phyloP scores from a whole-genome alignment of 495 filamentous ascomycete genomes.

The Aspergillus cavernicola region DNA sequence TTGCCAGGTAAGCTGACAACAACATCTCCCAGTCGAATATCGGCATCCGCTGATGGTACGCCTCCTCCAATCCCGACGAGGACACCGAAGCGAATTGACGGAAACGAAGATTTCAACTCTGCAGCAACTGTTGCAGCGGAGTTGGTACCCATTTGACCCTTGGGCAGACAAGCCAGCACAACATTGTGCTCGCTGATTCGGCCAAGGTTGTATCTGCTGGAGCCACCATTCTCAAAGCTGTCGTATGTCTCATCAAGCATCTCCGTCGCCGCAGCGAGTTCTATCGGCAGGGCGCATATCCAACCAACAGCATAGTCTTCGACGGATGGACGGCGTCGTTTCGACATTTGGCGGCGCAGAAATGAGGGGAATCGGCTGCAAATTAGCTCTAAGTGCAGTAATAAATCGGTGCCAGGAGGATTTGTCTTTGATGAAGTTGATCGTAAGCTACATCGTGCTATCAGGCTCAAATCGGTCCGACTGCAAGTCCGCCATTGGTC shows the following conservation, averaged over 20 bases:
- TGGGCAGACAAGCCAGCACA: slow-evolving; percentile 29
- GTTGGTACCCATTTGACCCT: slow-evolving; percentile 22
- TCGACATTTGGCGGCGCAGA: too few relatives aligned
- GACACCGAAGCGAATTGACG: slow-evolving; percentile 18
- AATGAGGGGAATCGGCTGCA: too few relatives aligned
- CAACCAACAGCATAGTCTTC: slow-evolving; percentile 31
- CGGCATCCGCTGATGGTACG: slow-evolving; percentile 20
- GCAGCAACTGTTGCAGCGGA: slow-evolving; percentile 23
- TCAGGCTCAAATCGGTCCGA: too few relatives aligned
- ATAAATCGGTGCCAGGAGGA: too few relatives aligned
- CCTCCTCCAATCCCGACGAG: slow-evolving; percentile 38
- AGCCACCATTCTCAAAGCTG: slow-evolving; percentile 10
- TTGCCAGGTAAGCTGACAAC: slow-evolving; percentile 26
- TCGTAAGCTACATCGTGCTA: too few relatives aligned
- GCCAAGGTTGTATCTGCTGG: slow-evolving; percentile 33
- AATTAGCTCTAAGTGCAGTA: too few relatives aligned
- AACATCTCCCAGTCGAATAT: slow-evolving; percentile 35
- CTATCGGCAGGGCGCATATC: slow-evolving; percentile 31
- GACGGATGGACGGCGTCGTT: not conserved
- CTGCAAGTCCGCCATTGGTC: too few relatives aligned
- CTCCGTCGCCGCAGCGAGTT: slow-evolving; percentile 25
- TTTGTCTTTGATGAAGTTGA: too few relatives aligned
- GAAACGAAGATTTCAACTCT: slow-evolving; percentile 22
- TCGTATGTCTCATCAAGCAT: slow-evolving; percentile 29
- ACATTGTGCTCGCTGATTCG: slow-evolving; percentile 29